Evolutionary conservation across 495 filamentous ascomycete species (phyloP).

Genomic region (Lasiosphaeria miniovina): DNA sequence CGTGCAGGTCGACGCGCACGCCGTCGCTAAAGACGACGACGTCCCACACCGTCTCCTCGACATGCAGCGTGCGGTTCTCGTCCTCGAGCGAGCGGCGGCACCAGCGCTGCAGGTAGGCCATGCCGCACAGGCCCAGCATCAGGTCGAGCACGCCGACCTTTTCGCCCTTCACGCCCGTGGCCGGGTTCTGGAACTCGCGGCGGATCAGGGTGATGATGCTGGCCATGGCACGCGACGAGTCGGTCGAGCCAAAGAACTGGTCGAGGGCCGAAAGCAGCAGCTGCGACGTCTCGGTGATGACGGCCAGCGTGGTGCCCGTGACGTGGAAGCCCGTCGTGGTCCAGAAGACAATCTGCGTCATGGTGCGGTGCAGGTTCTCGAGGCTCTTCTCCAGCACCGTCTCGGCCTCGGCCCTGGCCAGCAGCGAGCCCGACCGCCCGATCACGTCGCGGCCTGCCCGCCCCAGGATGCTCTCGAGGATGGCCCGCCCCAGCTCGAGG

Average conservation of each 20-base stretch:
- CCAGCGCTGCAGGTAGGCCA: slow-evolving; percentile 69
- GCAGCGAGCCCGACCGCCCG: slow-evolving; percentile 48
- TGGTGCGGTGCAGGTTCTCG: slow-evolving; percentile 58
- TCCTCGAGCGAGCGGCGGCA: slow-evolving; percentile 59
- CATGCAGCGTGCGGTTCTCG: slow-evolving; percentile 47
- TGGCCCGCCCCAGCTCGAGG: slow-evolving; percentile 62
- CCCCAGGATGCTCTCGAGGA: slow-evolving; percentile 64
- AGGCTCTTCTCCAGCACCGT: slow-evolving; percentile 61
- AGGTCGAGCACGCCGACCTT: slow-evolving; percentile 64
- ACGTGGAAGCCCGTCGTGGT: slow-evolving; percentile 68
- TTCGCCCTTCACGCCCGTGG: slow-evolving; percentile 55
- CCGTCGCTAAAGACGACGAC: slow-evolving; percentile 70
- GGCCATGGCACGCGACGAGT: slow-evolving; percentile 75
- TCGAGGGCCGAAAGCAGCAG: slow-evolving; percentile 65
- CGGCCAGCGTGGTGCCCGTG: slow-evolving; percentile 59
- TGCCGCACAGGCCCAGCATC: slow-evolving; percentile 62
- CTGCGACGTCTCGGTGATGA: slow-evolving; percentile 61
- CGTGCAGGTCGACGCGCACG: slow-evolving; percentile 56
- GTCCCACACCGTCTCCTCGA: slow-evolving; percentile 72
- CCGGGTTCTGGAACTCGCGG: slow-evolving; percentile 66
- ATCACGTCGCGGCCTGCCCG: slow-evolving; percentile 68
- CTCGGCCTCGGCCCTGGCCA: slow-evolving; percentile 60
- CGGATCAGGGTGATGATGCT: slow-evolving; percentile 72
- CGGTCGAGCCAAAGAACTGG: slow-evolving; percentile 72
- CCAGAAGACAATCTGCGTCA: slow-evolving; percentile 64